phyloP scores from a whole-genome alignment of 2,329 filamentous ascomycete species.

The Cadophora sp. region DNA sequence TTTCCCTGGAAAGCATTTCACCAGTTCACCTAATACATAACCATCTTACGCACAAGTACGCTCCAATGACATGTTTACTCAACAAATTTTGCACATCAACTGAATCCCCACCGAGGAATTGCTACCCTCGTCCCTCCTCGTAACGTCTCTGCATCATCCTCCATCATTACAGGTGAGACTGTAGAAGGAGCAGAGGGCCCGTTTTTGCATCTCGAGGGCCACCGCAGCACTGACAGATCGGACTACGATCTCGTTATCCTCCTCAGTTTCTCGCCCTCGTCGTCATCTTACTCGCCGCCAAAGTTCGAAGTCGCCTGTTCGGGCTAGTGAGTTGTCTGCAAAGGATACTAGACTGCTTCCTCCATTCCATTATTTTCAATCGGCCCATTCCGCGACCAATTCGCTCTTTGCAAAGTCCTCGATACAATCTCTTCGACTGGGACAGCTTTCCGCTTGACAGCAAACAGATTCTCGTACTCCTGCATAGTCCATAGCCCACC shows the following conservation, averaged over 20 bases:
- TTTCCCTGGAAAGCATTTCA: no score
- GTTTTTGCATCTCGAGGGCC: neutral
- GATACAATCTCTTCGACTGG: conserved; percentile 16
- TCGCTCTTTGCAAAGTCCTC: neutral
- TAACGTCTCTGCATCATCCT: neutral
- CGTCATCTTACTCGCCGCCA: neutral
- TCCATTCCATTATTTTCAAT: neutral
- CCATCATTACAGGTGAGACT: no score
- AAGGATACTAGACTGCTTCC: neutral
- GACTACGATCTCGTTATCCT: neutral
- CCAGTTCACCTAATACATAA: no score
- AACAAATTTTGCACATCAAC: neutral
- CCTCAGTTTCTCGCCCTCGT: neutral
- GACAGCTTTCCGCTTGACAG: conserved; percentile 19
- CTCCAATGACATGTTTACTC: no score
- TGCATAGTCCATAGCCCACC: neutral
- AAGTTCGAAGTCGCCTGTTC: no score
- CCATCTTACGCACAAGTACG: no score
- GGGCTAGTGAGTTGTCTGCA: neutral
- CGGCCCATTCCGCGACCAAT: neutral
- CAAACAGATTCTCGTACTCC: neutral
- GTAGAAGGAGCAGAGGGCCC: neutral
- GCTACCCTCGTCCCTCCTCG: neutral
- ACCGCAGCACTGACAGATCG: neutral
- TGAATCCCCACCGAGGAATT: neutral